phyloP scores from a whole-genome alignment of 106 monocot species.

The Dactylorhiza incarnata region DNA sequence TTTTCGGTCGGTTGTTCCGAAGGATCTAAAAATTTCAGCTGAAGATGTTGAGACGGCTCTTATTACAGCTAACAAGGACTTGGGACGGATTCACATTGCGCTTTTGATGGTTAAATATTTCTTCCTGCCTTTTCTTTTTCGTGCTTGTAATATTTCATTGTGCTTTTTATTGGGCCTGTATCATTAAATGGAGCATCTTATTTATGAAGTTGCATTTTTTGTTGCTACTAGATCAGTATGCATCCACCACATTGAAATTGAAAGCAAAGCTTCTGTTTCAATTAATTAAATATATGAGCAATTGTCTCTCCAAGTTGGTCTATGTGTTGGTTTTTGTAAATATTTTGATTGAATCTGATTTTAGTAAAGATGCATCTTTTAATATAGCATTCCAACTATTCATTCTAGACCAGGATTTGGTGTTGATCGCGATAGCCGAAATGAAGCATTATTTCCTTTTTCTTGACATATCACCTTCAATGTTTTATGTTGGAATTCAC shows the following conservation, averaged over 20 bases:
- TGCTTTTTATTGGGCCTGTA: background rate
- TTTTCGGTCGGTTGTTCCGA: constrained; percentile 35
- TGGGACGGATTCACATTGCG: constrained; percentile 44
- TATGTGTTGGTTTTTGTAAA: background rate
- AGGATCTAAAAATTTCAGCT: constrained; percentile 34
- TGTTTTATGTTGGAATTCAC: background rate
- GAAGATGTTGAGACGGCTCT: constrained; percentile 57
- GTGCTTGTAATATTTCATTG: background rate
- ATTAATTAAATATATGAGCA: background rate
- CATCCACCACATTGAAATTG: background rate
- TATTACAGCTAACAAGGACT: constrained; percentile 24
- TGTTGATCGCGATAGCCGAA: background rate
- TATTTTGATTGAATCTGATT: background rate
- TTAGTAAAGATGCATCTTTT: background rate
- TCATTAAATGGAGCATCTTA: constrained; percentile 1
- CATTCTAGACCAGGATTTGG: background rate
- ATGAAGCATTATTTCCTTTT: background rate
- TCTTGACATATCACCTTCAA: background rate
- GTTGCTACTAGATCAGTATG: background rate
- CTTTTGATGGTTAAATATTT: constrained; percentile 33
- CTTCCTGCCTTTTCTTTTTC: background rate
- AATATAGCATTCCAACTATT: background rate
- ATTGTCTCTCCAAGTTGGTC: background rate
- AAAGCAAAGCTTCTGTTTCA: background rate
- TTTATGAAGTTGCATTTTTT: background rate